Base-by-base conservation (phyloP, 2,329 filamentous ascomycete genomes). In the Ceratocystis diversiconidia region DNA sequence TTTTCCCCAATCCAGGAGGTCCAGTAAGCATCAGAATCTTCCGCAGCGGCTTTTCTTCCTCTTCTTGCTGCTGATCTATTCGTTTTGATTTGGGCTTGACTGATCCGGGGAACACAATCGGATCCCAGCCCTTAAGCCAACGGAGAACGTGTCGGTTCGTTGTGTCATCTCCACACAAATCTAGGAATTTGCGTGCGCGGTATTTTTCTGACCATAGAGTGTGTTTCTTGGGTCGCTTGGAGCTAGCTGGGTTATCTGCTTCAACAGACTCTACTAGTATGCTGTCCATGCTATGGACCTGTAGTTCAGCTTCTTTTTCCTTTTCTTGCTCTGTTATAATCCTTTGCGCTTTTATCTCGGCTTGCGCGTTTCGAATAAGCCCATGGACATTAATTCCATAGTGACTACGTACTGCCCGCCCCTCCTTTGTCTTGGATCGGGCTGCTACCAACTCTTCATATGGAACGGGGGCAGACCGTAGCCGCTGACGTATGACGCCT, bases 171-270 rank as follows among this genome's bases (percentile, higher is more conserved):
- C 95, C 95, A 61, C 95, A 90, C 0, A 99, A 80, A 70, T 99
- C 94, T 70, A 92, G 89, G 71, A 97, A 99, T 71, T 86, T 92
- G 68, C 85, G 85, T 32, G 94, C 94, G 44, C 94, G 86, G 73
- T 99, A 99, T 73, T 99, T 99, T 73, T 99, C 94, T 0, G 92
- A 96, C 94, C 94, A 99, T 72, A 99, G 78, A 41, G 90, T 74
- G 0, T 84, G 81, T 68, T 75, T 77, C 67, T 77, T 80, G 0
- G 74, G 72, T 67, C 76, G 80, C 68, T 76, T 79, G 4, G 65
- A 28, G 4, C 22, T 19, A 30, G 17, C 30, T 10, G 46, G 3
- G 3, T 43, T 55, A 17, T 59, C 60, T 55, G 66, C 68, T 68
- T 82, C 80, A 17, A 80, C 74, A 1, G 80, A 79, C 25, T 70